Percentiles rank a stretch among this genome's conserved stretches.
These are phyloP conservation scores for Salicornia ramosissima DNA, from an alignment of 148 eudicot species.

Conservation along the genomic window DNA sequence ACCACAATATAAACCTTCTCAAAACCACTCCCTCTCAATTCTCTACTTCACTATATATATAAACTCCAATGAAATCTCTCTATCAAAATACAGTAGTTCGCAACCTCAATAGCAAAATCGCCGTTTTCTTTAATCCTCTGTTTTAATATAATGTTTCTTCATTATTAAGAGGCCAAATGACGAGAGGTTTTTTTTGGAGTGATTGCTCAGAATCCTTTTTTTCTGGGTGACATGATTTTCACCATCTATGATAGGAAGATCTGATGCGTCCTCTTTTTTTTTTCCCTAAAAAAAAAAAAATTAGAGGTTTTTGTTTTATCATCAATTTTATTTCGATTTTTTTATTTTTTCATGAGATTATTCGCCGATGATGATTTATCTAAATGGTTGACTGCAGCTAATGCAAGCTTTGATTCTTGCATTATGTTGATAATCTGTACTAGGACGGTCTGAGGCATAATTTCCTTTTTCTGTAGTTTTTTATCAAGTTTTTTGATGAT, in stretches of 20 bases:
- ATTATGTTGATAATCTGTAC: conserved; percentile 35
- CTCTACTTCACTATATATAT: neutral
- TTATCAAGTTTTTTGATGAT: neutral
- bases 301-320: neutral
- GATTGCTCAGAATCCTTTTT: conserved; percentile 25
- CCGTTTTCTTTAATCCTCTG: conserved; percentile 4
- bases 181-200: conserved; percentile 11
- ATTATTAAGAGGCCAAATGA: conserved; percentile 29
- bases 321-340: neutral
- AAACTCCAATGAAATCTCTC: too few relatives aligned
- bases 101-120: neutral
- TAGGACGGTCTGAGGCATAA: conserved; percentile 64
- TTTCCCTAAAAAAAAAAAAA: neutral
- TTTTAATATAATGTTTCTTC: too few relatives aligned
- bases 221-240: conserved; percentile 24
- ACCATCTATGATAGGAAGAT: conserved; percentile 43
- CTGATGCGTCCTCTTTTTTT: conserved; percentile 35
- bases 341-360: neutral
- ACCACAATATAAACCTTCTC: neutral
- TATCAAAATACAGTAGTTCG: neutral
- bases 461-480: neutral
- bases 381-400: conserved; percentile 18
- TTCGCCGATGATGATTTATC: conserved; percentile 28
- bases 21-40: neutral
- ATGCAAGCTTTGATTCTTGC: conserved; percentile 24